Base-by-base conservation (phyloP, 2,329 filamentous ascomycete species). In the Cladosporium sp. region DNA sequence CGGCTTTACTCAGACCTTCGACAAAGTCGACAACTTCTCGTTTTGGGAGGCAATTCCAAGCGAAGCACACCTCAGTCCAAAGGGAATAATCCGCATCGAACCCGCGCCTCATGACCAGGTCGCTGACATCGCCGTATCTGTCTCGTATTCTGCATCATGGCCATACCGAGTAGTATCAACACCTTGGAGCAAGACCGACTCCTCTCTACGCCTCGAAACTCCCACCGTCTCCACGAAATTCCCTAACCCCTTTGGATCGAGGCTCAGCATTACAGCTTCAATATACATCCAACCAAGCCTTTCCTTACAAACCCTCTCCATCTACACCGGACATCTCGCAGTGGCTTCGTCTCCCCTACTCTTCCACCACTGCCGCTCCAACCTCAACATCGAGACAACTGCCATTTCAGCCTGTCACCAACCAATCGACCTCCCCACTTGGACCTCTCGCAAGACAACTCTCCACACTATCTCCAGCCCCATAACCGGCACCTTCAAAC, bases 401-500 rank as follows among this genome's bases (percentile, higher is more conserved):
- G 59, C 65, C 9, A 64, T 68, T 9, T 66, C 62, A 12, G 64
- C 67, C 4, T 64, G 65, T 3, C 55, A 65, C 9, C 68, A 70
- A 25, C 55, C 64, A 1, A 52, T 64, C 6, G 52, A 63, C 4
- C 61, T 69, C 49, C 49, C 50, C 8, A 57, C 62, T 43, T 64
- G 61, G 59, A 58, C 63, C 41, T 69, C 68, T 2, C 66, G 68
- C 11, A 60, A 69, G 45, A 72, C 67, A n/a, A 57, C 60, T 15
- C 64, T 75, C 9, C 59, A 68, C 19, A 65, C 67, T 5, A 63
- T 63, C 4, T 68, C 69, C 0, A 71, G 70, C 7, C 67, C 66
- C 15, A 68, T 74, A 38, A 67, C 59, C 39, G 72, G 72, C 1
- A 62, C 57, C 9, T 74, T 69, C 55, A 61, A 68, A 4, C 62